A percentile compares a stretch with the other conserved stretches of the same genome.
Evolutionary conservation across 148 eudicot genomes (phyloP).

Genomic region (Polygonum maritimum): DNA sequence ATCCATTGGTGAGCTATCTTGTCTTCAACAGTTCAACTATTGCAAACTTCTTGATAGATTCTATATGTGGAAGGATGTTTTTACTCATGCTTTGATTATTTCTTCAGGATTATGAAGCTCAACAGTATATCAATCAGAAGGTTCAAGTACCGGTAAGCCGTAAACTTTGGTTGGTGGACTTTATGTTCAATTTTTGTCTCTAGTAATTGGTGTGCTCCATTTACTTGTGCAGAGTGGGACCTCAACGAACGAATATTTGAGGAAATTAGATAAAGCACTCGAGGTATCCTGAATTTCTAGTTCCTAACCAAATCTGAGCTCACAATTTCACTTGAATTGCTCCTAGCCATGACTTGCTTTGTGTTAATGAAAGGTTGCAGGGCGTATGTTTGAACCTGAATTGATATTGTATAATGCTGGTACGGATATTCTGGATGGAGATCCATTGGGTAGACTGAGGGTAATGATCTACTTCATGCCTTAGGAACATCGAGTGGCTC

Average conservation of each 20-base stretch:
- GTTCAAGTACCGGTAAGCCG: constrained; percentile 72
- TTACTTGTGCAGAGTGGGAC: constrained; percentile 61
- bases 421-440: constrained; percentile 91
- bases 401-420: constrained; percentile 92
- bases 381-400: constrained; percentile 52
- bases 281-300: constrained; percentile 31
- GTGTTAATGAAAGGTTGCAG: constrained; percentile 48
- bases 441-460: constrained; percentile 80
- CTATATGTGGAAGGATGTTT: not conserved
- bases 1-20: constrained; percentile 66
- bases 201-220: not conserved
- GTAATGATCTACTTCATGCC: constrained; percentile 21
- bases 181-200: not conserved
- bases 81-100: not conserved
- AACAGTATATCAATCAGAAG: constrained; percentile 57
- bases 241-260: constrained; percentile 59
- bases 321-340: not conserved
- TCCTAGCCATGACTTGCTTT: not conserved
- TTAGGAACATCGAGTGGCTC: not conserved
- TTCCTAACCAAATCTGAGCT: not conserved
- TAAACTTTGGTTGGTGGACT: not conserved
- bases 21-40: not conserved
- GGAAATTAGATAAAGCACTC: constrained; percentile 69
- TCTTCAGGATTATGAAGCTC: constrained; percentile 66
- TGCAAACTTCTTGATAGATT: not conserved